Conservation (phyloP, 225 moss, liverwort and hornwort genomes). For the Polytrichum commune region DNA sequence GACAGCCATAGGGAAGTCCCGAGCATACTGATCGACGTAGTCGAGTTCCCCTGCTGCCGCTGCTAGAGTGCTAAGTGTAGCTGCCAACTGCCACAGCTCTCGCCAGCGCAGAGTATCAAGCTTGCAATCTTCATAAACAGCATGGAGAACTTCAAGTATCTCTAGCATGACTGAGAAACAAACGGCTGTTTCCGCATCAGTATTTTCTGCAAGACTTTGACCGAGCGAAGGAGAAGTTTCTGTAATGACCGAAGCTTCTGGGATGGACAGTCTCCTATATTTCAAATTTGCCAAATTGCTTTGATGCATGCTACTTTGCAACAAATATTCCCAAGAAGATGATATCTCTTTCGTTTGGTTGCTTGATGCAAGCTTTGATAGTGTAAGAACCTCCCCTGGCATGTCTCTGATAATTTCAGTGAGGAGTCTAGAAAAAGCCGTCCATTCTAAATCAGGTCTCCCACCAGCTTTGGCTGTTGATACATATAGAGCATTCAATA, state of each 20-base stretch:
- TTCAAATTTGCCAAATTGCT: constrained; percentile 74
- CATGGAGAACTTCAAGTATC: constrained; percentile 92
- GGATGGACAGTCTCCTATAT: constrained; percentile 64
- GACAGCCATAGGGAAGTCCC: constrained; percentile 85
- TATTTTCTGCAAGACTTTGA: constrained; percentile 34
- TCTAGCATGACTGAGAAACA: constrained; percentile 89
- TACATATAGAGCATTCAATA: constrained; percentile 57
- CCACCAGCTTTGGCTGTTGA: constrained; percentile 68
- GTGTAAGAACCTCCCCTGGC: constrained; percentile 62
- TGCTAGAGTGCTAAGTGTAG: constrained; percentile 80
- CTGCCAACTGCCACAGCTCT: constrained; percentile 87
- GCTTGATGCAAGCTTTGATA: constrained; percentile 34
- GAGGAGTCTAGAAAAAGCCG: constrained; percentile 80
- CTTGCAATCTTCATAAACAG: constrained; percentile 96
- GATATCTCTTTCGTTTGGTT: constrained; percentile 36
- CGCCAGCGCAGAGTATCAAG: constrained; percentile 92
- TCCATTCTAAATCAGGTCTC: constrained; percentile 84
- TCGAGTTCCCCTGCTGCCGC: constrained; percentile 85
- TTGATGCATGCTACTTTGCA: constrained; percentile 81
- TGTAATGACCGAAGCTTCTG: constrained; percentile 26
- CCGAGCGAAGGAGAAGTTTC: constrained; percentile 71
- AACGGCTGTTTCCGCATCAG: constrained; percentile 70
- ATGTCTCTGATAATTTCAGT: constrained; percentile 90
- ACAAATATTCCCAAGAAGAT: constrained; percentile 78
- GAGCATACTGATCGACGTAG: constrained; percentile 88